Base-by-base conservation (phyloP, 140 eudicot genomes). In the Bidens hawaiensis region DNA sequence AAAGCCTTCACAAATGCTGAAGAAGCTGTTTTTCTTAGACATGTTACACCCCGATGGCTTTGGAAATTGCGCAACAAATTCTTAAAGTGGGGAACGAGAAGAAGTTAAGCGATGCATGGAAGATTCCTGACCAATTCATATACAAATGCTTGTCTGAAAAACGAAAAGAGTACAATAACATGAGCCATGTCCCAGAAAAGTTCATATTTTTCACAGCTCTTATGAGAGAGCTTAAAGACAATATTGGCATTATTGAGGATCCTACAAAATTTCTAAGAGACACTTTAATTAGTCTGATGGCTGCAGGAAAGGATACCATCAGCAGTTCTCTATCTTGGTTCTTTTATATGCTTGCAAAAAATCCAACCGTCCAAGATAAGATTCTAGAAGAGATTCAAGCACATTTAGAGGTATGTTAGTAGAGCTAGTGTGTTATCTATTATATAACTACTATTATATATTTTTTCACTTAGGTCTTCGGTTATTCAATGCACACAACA, bases 11-110 rank as follows among this genome's bases (percentile, higher is more conserved):
- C 36, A 11, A 49, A 68, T 12, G 60, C 15, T 4, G 66, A 61
- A 52, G 71, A 68, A 25, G 80, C 69, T 28, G 0, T 64, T 0
- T 48, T 49, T 5, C 45, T 21, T 6, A 60, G 74, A 18, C 68
- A 48, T 65, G 5, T 63, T 42, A 38, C 16, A 17, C 79, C 79
- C 3, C 62, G 18, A 25, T 12, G 11, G 13, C 3, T 66, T 4
- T 75, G 80, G 76, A 62, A 55, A 27, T 19, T 68, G n/a, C n/a
- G 28, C 75, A 24, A 50, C 31, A 8, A 56, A 3, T 31, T 53
- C 41, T 75, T 11, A 18, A 28, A 4, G 23, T 74, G 1, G 74
- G 79, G 6, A 53, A 51, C 6, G 74, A 67, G 48, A 60, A 40
- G 48, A 74, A 67, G 67, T 7, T 50, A 25, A 17, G 15, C 19